These are phyloP conservation scores for Camelina hispida DNA, from an alignment of 345 rosid genomes.

Conservation along the genomic window DNA sequence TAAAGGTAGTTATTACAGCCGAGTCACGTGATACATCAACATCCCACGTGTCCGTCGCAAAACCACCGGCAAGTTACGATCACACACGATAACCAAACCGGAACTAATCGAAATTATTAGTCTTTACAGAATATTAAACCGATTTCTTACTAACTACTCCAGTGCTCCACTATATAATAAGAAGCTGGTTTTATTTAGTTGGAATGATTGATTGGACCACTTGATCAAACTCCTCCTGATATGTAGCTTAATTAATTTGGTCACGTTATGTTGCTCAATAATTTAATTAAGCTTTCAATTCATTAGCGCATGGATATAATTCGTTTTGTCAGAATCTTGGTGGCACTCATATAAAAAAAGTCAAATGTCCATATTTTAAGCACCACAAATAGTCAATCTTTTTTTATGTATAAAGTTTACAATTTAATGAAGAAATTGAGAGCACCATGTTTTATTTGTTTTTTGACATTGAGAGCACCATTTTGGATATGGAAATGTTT, in stretches of 20 bases:
- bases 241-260: slow-evolving; percentile 32
- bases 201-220: slow-evolving; percentile 34
- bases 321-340: slow-evolving; percentile 38
- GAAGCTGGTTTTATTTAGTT: neutral
- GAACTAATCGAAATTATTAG: neutral
- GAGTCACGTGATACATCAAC: slow-evolving; percentile 34
- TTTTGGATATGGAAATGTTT: neutral
- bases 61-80: slow-evolving; percentile 36
- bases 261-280: slow-evolving; percentile 31
- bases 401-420: neutral
- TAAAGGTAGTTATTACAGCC: slow-evolving; percentile 27
- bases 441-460: neutral
- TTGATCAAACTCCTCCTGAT: slow-evolving; percentile 17
- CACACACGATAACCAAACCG: slow-evolving; percentile 27
- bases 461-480: neutral
- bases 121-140: neutral
- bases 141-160: neutral
- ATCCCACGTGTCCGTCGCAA: slow-evolving; percentile 39
- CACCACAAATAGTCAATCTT: slow-evolving; percentile 21
- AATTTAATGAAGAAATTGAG: slow-evolving; percentile 8
- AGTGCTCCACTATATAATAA: no score
- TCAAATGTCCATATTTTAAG: slow-evolving; percentile 24
- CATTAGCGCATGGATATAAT: slow-evolving; percentile 32
- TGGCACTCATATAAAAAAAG: slow-evolving; percentile 15
- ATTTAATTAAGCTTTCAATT: slow-evolving; percentile 33